Evolutionary conservation across 208 protist species (phyloP), one percentile per base, ranked within the genome.

Genomic region (Herpetomonas muscarum): DNA sequence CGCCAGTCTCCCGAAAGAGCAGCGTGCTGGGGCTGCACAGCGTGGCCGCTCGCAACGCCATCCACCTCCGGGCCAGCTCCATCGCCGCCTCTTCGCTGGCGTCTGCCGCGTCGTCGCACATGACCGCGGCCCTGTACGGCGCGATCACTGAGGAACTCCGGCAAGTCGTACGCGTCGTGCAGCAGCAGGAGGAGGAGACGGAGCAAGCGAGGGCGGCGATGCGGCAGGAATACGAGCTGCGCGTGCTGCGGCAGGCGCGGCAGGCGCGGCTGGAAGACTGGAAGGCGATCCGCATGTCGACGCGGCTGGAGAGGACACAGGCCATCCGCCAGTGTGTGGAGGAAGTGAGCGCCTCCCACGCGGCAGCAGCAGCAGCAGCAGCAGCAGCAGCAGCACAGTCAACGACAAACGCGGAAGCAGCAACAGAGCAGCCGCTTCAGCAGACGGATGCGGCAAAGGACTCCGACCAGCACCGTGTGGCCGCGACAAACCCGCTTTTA

Each of bases 121-220:
- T 71, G 31, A 84, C 77, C n/a, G 55, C 77, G 13, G 69, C 75
- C 13, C 76, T 86, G 37, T 82, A 88, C 58, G 80, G 80, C 17
- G 79, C 79, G 31, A 80, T 93, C 45, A 75, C 75, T 24, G 64
- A 74, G 55, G 86, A 93, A 55, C 56, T 83, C 24, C 67, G 68
- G 7, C 75, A 79, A 32, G 67, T 70, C 28, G 46, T 63, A 21
- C 42, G 69, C 26, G 19, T 64, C 4, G 61, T 51, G 55, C 50
- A 64, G 46, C 45, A 55, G 24, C 58, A 55, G 34, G 73, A 72
- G 65, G 39, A 41, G 13, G 46, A 30, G 19, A 29, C 41, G 30
- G 67, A 41, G 3, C 42, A 84, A 51, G 67, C 67, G 10, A 49
- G 63, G 5, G 51, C 65, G 28, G 52, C 44, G 12, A 52, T 90